Percentiles rank a stretch among this genome's conserved stretches.
These are phyloP conservation scores for Polygonum maritimum DNA, from an alignment of 148 eudicot species.

Conservation along the genomic window DNA sequence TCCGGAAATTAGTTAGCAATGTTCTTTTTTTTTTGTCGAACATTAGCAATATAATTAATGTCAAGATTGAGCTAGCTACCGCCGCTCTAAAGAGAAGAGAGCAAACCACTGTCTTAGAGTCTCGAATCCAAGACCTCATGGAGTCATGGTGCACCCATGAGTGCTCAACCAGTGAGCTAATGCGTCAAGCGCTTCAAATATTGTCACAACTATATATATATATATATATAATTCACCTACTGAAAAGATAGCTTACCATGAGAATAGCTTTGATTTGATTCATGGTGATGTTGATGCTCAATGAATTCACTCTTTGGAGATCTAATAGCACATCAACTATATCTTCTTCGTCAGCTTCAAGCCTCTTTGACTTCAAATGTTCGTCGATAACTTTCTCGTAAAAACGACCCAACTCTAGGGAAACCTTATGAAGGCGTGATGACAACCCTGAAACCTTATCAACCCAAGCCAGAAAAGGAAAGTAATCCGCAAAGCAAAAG, in stretches of 20 bases:
- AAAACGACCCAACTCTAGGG: conserved; percentile 16
- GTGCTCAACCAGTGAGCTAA: too few species aligned
- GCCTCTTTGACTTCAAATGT: conserved; percentile 11
- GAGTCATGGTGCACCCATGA: too few species aligned
- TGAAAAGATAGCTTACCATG: not conserved
- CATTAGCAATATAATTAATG: too few species aligned
- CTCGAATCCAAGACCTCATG: too few species aligned
- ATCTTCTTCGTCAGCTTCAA: not conserved
- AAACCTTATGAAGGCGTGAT: conserved; percentile 15
- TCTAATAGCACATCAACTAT: not conserved
- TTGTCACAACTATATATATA: too few species aligned
- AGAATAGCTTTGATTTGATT: not conserved
- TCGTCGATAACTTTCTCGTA: conserved; percentile 23
- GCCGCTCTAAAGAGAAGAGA: too few species aligned
- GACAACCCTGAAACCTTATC: conserved; percentile 15
- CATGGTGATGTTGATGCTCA: not conserved
- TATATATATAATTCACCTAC: too few species aligned
- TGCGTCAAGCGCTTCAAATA: not conserved
- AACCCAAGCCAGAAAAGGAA: conserved; percentile 19
- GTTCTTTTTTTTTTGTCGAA: too few species aligned
- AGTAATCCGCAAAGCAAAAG: conserved; percentile 17
- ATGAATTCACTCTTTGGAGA: not conserved
- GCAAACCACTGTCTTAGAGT: too few species aligned
- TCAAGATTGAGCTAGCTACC: too few species aligned
- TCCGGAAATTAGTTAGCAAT: not conserved